Evolutionary conservation across 2,329 filamentous ascomycete genomes (phyloP).

Genomic region (Cladophialophora bantiana): DNA sequence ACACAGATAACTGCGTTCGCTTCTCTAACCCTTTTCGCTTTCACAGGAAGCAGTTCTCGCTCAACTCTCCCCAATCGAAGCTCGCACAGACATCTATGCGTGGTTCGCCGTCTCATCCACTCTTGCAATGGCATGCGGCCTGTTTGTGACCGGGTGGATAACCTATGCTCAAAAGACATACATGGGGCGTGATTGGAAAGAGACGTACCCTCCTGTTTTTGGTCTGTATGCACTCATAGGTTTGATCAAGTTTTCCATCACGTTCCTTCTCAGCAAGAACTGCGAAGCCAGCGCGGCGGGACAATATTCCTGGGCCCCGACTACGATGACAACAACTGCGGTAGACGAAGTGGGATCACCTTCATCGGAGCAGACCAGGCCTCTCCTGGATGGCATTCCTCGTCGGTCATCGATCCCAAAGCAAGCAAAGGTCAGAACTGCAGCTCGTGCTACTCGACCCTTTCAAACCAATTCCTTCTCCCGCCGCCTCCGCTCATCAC

Average conservation of each 20-base stretch:
- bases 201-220: conserved; percentile 25
- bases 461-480: conserved; percentile 15
- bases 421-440: conserved; percentile 12
- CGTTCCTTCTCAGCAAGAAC: conserved; percentile 21
- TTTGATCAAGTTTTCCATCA: conserved; percentile 21
- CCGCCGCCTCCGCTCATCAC: conserved; percentile 28
- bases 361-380: conserved; percentile 30
- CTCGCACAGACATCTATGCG: conserved; percentile 67
- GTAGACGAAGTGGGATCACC: conserved; percentile 32
- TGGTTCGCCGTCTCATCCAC: conserved; percentile 66
- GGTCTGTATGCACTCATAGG: conserved; percentile 26
- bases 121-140: conserved; percentile 67
- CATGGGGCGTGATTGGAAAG: conserved; percentile 37
- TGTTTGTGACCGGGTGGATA: conserved; percentile 53
- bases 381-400: conserved; percentile 13
- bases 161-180: conserved; percentile 47
- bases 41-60: conserved; percentile 56
- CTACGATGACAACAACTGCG: conserved; percentile 13
- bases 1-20: not conserved
- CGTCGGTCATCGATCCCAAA: conserved; percentile 16
- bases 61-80: conserved; percentile 63
- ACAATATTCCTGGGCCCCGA: conserved; percentile 27
- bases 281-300: conserved; percentile 21
- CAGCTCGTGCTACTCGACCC: conserved; percentile 21
- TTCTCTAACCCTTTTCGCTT: not conserved